A percentile compares a stretch with the other conserved stretches of the same genome.
Evolutionary conservation across 345 rosid genomes (phyloP).

Genomic region (Barbarea vulgaris): DNA sequence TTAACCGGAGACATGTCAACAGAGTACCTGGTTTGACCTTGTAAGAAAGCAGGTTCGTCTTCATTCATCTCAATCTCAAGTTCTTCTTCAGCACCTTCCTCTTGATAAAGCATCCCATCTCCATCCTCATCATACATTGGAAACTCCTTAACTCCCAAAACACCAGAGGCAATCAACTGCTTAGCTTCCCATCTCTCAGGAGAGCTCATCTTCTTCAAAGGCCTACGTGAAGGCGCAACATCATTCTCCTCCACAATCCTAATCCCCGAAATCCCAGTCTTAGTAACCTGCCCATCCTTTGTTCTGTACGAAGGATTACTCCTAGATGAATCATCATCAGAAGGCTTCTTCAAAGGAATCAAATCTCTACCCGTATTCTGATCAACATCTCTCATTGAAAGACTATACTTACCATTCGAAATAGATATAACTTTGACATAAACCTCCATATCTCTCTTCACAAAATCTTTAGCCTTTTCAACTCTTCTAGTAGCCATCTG

Average conservation of each 20-base stretch:
- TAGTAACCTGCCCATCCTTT: conserved; percentile 58
- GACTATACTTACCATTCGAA: conserved; percentile 60
- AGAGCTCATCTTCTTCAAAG: conserved; percentile 85
- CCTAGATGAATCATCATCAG: conserved; percentile 56
- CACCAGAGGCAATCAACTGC: conserved; percentile 91
- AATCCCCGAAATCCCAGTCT: conserved; percentile 80
- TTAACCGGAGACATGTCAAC: conserved; percentile 88
- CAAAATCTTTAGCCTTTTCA: conserved; percentile 54
- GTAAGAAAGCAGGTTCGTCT: conserved; percentile 84
- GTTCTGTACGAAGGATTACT: conserved; percentile 52
- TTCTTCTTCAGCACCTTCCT: conserved; percentile 89
- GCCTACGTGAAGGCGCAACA: conserved; percentile 57
- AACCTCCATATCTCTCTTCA: conserved; percentile 77
- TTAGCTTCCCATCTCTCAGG: conserved; percentile 91
- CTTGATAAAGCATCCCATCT: conserved; percentile 77
- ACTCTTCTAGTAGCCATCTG: conserved; percentile 73
- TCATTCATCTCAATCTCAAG: conserved; percentile 93
- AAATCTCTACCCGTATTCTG: conserved; percentile 81
- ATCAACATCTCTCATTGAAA: conserved; percentile 87
- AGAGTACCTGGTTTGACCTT: conserved; percentile 72
- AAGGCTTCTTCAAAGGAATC: conserved; percentile 67
- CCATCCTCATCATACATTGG: conserved; percentile 88
- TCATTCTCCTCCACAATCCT: conserved; percentile 64
- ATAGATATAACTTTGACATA: conserved; percentile 78
- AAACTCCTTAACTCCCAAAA: conserved; percentile 55